Conservation (phyloP, 1,139 yeast species). For the Blastobotrys malaysiensis region DNA sequence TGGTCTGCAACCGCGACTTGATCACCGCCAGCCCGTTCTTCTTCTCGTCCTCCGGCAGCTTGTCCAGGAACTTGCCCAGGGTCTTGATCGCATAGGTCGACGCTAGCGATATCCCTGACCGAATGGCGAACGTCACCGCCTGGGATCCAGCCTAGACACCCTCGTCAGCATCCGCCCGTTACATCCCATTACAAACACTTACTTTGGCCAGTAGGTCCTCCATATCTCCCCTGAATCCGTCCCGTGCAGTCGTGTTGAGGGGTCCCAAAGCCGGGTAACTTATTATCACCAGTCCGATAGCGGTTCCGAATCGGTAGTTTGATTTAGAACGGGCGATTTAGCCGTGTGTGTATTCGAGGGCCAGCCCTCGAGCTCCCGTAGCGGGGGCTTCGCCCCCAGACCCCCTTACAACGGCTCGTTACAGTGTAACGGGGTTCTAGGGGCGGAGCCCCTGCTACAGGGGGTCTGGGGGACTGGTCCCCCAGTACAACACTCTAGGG, state of each 20-base stretch:
- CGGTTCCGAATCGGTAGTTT: too few relatives aligned
- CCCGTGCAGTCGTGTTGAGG: too few relatives aligned
- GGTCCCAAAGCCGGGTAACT: constrained; percentile 1
- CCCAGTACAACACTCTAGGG: too few relatives aligned
- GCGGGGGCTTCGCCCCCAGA: too few relatives aligned
- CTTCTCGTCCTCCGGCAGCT: constrained; percentile 56
- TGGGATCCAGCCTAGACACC: constrained; percentile 60
- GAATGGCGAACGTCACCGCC: constrained; percentile 73
- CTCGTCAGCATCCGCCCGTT: too few relatives aligned
- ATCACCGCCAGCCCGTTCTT: constrained; percentile 38
- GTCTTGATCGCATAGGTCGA: constrained; percentile 71
- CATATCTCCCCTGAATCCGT: constrained; percentile 13
- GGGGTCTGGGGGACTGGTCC: too few relatives aligned
- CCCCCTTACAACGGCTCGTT: too few relatives aligned
- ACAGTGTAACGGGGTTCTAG: too few relatives aligned
- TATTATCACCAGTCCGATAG: not conserved
- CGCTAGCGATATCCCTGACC: constrained; percentile 72
- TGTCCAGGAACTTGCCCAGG: constrained; percentile 52
- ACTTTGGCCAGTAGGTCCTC: constrained; percentile 16
- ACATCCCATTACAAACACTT: not conserved
- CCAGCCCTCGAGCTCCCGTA: too few relatives aligned
- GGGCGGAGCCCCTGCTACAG: too few relatives aligned
- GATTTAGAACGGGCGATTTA: too few relatives aligned
- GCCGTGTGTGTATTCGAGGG: too few relatives aligned
- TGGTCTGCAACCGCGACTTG: constrained; percentile 47